Percentiles rank a stretch among this genome's conserved stretches.
Evolutionary conservation across 2,329 filamentous ascomycete species (phyloP).

Genomic region (Exophiala sideris): DNA sequence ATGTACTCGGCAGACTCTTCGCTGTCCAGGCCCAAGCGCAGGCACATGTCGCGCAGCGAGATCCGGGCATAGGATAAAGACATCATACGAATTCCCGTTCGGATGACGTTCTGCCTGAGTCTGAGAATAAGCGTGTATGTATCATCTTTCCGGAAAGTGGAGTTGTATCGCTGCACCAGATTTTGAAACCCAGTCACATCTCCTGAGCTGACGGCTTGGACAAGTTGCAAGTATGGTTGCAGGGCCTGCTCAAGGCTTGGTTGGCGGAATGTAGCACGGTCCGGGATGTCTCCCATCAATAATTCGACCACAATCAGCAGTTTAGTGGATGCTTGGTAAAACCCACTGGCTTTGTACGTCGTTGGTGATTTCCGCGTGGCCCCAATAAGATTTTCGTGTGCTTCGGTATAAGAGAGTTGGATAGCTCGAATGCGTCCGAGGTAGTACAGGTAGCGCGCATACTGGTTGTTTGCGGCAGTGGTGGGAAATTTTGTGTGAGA

Average conservation of each 20-base stretch:
- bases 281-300: conserved; percentile 97
- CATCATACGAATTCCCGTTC: conserved; percentile 99
- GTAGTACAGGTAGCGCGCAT: conserved; percentile 96
- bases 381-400: conserved; percentile 87
- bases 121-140: conserved; percentile 95
- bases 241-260: conserved; percentile 81
- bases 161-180: conserved; percentile 74
- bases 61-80: conserved; percentile 97
- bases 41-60: conserved; percentile 93
- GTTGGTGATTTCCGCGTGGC: conserved; percentile 94
- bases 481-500: conserved; percentile 94
- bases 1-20: conserved; percentile 99
- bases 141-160: conserved; percentile 85
- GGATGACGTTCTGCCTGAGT: conserved; percentile 97
- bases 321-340: conserved; percentile 95
- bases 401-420: conserved; percentile 94
- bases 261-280: conserved; percentile 89
- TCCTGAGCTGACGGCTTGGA: conserved; percentile 93
- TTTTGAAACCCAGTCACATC: conserved; percentile 91
- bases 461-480: conserved; percentile 94
- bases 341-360: conserved; percentile 82
- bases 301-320: conserved; percentile 94
- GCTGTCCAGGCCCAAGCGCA: conserved; percentile 85
- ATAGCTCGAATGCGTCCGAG: conserved; percentile 94
- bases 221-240: conserved; percentile 88